Evolutionary conservation across 345 rosid genomes (phyloP).

Genomic region (Rhodamnia rubescens): DNA sequence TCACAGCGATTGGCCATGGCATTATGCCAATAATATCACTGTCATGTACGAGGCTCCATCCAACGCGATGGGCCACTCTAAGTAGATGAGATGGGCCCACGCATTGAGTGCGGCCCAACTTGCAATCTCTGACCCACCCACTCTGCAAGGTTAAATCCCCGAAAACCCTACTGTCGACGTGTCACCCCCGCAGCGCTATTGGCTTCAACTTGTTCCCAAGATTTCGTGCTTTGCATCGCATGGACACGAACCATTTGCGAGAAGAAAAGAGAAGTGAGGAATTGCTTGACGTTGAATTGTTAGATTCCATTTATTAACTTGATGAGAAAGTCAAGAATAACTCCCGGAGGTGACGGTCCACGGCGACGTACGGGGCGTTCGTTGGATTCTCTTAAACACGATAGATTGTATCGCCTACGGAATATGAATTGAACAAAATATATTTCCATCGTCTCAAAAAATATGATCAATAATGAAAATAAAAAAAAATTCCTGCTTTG

Average conservation of each 20-base stretch:
- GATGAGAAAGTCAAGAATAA: background rate
- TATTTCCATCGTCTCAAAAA: too few relatives aligned
- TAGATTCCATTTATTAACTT: background rate
- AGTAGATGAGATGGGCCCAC: background rate
- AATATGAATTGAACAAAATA: too few relatives aligned
- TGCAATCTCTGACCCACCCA: background rate
- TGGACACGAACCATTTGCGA: too few relatives aligned
- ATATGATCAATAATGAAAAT: too few relatives aligned
- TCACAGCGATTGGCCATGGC: background rate
- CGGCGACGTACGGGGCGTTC: rapidly evolving
- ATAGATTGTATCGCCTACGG: too few relatives aligned
- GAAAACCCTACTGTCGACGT: background rate
- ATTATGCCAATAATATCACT: too few relatives aligned
- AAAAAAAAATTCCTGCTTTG: too few relatives aligned
- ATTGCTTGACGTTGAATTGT: background rate
- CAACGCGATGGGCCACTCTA: background rate
- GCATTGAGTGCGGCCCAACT: background rate
- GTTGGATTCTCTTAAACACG: background rate
- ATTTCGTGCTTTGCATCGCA: background rate
- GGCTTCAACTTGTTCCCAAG: background rate
- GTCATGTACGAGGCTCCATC: background rate
- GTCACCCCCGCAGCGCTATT: background rate
- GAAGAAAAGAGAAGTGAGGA: background rate
- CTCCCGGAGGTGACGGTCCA: background rate
- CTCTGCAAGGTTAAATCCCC: too few relatives aligned